These are phyloP conservation scores for Zoysia matrella DNA, from an alignment of 202 grass and related monocot species.

Conservation along the genomic window DNA sequence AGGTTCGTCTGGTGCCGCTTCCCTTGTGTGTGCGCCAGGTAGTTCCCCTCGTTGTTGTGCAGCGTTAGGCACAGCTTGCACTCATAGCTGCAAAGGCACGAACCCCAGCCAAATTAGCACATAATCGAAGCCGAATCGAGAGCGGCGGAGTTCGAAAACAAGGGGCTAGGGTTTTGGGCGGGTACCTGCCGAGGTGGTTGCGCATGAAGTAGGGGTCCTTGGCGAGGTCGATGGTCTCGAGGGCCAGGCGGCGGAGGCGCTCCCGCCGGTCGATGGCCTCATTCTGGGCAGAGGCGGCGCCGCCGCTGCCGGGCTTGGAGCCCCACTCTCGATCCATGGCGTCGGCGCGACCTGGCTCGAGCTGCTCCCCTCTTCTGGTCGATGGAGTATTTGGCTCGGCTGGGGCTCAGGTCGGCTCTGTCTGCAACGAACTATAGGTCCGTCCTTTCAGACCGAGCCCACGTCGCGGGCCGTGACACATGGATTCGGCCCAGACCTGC, in stretches of 20 bases:
- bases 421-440: not conserved
- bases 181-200: slow-evolving; percentile 94
- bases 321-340: slow-evolving; percentile 98
- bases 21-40: slow-evolving; percentile 89
- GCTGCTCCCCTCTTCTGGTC: not conserved
- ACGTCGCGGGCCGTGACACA: not conserved
- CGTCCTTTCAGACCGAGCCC: slow-evolving; percentile 1
- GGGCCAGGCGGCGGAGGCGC: slow-evolving; percentile 85
- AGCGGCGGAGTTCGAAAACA: not conserved
- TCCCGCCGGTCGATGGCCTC: slow-evolving; percentile 98
- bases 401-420: not conserved
- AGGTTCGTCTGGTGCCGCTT: slow-evolving; percentile 99
- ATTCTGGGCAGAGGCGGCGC: slow-evolving; percentile 84
- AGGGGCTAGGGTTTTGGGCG: slow-evolving; percentile 44
- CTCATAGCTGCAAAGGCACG: slow-evolving; percentile 62
- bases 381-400: not conserved
- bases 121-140: slow-evolving; percentile 23
- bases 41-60: slow-evolving; percentile 99
- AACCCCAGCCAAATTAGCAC: slow-evolving; percentile 32
- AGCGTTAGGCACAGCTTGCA: slow-evolving; percentile 95
- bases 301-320: slow-evolving; percentile 92
- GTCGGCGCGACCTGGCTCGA: slow-evolving; percentile 31
- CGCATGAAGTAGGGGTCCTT: slow-evolving; percentile 99
- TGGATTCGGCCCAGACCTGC: slow-evolving; percentile 1
- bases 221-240: slow-evolving; percentile 98